A percentile compares a stretch with the other conserved stretches of the same genome.
Evolutionary conservation across 202 grass and related monocot species (phyloP).

Genomic region (Setaria italica): DNA sequence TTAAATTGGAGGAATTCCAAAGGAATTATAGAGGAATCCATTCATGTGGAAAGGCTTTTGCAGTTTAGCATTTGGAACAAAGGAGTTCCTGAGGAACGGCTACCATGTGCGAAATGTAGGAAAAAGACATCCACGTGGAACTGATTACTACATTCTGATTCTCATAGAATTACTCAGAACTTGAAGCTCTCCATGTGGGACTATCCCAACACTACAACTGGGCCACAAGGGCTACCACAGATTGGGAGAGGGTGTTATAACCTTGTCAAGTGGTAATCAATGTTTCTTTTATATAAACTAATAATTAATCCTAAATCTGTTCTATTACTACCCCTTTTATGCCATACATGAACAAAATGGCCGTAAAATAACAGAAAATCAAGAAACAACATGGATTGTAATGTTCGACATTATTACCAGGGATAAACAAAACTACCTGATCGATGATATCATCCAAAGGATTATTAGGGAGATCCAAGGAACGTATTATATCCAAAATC

Average conservation of each 20-base stretch:
- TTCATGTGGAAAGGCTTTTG: background rate
- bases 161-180: background rate
- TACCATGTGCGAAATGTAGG: background rate
- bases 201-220: background rate
- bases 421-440: constrained; percentile 67
- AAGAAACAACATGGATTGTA: constrained; percentile 17
- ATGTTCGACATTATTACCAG: constrained; percentile 2
- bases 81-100: background rate
- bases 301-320: constrained; percentile 20
- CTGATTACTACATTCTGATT: background rate
- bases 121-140: background rate
- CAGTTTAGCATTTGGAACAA: background rate
- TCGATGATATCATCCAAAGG: constrained; percentile 98
- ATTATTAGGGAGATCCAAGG: constrained; percentile 98
- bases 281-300: background rate
- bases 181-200: background rate
- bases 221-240: background rate
- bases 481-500: constrained; percentile 88
- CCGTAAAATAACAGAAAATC: constrained; percentile 38
- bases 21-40: background rate
- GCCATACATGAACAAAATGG: constrained; percentile 11
- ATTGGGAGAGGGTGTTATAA: background rate
- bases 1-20: background rate
- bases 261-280: background rate
- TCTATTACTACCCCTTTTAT: background rate